Conservation (phyloP, 2,329 filamentous ascomycete species). For the Rutstroemia sydowiana region DNA sequence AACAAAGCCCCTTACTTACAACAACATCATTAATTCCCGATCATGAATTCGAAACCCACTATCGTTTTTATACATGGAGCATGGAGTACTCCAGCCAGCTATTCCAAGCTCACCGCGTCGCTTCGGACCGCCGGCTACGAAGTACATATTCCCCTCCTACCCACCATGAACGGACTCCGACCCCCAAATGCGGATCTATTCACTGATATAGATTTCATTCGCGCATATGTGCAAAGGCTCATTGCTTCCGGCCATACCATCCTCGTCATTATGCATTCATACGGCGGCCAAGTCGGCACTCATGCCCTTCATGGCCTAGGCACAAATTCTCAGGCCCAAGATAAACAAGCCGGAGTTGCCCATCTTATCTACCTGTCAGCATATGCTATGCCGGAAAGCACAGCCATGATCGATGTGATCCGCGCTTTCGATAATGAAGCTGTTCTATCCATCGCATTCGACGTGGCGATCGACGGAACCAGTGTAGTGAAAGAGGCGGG, state of each 20-base stretch:
- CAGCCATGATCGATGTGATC: constrained; percentile 8
- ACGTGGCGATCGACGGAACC: too few species aligned
- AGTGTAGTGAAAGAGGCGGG: too few species aligned
- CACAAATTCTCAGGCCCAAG: neutral
- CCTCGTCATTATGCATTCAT: constrained; percentile 9
- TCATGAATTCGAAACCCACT: neutral
- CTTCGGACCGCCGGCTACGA: constrained; percentile 7
- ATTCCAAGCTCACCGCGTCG: constrained; percentile 4
- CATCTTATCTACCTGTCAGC: constrained; percentile 9
- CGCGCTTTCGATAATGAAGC: constrained; percentile 4
- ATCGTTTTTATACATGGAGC: constrained; percentile 5
- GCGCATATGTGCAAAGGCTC: too few species aligned
- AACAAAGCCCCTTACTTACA: too few species aligned
- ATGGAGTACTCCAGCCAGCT: constrained; percentile 8
- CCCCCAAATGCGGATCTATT: constrained; percentile 8
- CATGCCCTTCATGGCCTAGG: constrained; percentile 3
- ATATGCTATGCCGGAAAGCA: constrained; percentile 5
- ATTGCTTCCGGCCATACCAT: too few species aligned
- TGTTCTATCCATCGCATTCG: constrained; percentile 3
- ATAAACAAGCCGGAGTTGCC: neutral
- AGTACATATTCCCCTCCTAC: constrained; percentile 9
- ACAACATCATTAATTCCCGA: neutral
- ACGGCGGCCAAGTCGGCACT: constrained; percentile 12
- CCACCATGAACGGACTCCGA: constrained; percentile 4
- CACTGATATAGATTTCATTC: neutral